A percentile compares a stretch with the other conserved stretches of the same genome.
phyloP scores from a whole-genome alignment of 78 protist genomes.

The Mantamonas sphyraenae region DNA sequence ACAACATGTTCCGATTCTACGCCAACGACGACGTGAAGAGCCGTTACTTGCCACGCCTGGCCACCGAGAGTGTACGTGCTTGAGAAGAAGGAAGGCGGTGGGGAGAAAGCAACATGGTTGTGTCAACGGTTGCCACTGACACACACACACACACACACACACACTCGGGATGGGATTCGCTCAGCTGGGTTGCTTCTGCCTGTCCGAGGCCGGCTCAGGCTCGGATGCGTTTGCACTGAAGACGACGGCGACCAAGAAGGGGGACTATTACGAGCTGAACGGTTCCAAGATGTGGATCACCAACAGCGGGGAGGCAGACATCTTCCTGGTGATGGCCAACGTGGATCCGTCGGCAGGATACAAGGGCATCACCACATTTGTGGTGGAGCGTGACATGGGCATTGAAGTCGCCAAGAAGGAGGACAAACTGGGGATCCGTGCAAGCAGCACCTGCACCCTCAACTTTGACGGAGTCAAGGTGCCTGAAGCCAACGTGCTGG shows the following conservation, averaged over 20 bases:
- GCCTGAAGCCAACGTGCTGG: slow-evolving; percentile 14
- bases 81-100: no score
- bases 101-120: no score
- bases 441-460: slow-evolving; percentile 45
- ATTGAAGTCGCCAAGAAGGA: slow-evolving; percentile 37
- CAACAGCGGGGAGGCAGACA: slow-evolving; percentile 32
- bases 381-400: slow-evolving; percentile 30
- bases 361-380: slow-evolving; percentile 52
- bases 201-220: slow-evolving; percentile 47
- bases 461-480: slow-evolving; percentile 15
- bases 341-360: slow-evolving; percentile 32
- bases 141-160: no score
- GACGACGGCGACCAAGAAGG: slow-evolving; percentile 36
- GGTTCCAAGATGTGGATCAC: slow-evolving; percentile 54
- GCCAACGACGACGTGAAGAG: slow-evolving; percentile 16
- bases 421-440: slow-evolving; percentile 54
- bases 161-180: no score
- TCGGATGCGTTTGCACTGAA: slow-evolving; percentile 55
- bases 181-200: slow-evolving; percentile 49
- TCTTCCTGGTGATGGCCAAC: slow-evolving; percentile 51
- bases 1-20: background rate
- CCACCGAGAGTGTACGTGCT: no score
- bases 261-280: slow-evolving; percentile 32
- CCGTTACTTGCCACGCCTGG: slow-evolving; percentile 32
- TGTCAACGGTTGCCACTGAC: no score